Percentiles rank a stretch among this genome's conserved stretches.
Conservation (phyloP, 805 yeast genomes). For the Wickerhamomyces bovis region DNA sequence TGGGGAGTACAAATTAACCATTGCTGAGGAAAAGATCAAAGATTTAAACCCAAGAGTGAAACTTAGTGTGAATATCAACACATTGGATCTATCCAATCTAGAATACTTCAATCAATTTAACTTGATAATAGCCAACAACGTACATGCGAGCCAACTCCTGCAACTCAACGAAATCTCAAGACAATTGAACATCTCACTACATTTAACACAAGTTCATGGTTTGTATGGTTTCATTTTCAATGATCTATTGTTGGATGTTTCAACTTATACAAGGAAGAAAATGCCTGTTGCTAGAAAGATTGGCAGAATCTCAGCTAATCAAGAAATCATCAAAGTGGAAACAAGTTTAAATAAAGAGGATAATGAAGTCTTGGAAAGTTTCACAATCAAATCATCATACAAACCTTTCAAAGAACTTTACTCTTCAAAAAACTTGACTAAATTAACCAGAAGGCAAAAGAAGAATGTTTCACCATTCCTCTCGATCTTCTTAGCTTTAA, state of each 20-base stretch:
- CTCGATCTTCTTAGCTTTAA: constrained; percentile 55
- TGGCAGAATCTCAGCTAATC: constrained; percentile 41
- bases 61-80: constrained; percentile 36
- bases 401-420: constrained; percentile 32
- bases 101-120: constrained; percentile 51
- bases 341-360: constrained; percentile 28
- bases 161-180: constrained; percentile 55
- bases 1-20: constrained; percentile 50
- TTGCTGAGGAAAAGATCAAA: constrained; percentile 49
- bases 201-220: constrained; percentile 67
- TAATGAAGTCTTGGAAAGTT: constrained; percentile 30
- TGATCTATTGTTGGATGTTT: constrained; percentile 64
- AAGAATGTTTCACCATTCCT: constrained; percentile 46
- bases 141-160: constrained; percentile 34
- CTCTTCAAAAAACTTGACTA: constrained; percentile 19
- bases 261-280: constrained; percentile 46
- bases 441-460: constrained; percentile 31
- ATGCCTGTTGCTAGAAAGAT: constrained; percentile 42
- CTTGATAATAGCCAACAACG: constrained; percentile 71
- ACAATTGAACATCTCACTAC: constrained; percentile 53
- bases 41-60: constrained; percentile 79
- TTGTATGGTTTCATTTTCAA: constrained; percentile 75
- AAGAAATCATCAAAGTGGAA: constrained; percentile 36
- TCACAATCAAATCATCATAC: constrained; percentile 32
- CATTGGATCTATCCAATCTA: constrained; percentile 15